A percentile compares a stretch with the other conserved stretches of the same genome.
Conservation (phyloP, 1,284 basidiomycete genomes). For the Anthracocystis walkeri region DNA sequence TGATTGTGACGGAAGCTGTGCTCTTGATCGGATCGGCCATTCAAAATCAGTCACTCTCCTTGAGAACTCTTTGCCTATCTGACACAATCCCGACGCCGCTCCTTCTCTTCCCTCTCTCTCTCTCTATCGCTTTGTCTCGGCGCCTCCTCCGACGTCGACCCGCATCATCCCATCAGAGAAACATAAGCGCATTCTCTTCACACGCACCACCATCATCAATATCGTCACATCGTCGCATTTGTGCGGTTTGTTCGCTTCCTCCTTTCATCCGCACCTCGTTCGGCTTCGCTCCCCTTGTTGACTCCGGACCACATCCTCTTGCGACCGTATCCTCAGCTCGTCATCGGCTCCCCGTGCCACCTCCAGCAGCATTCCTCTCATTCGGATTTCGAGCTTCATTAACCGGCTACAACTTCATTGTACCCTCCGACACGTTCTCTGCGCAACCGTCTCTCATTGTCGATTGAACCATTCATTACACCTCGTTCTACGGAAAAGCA, state of each 20-base stretch:
- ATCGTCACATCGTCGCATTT: background rate
- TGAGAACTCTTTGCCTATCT: background rate
- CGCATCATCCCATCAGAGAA: conserved; percentile 2
- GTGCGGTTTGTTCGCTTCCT: background rate
- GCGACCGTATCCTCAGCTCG: background rate
- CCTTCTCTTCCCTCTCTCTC: background rate
- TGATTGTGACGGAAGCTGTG: conserved; percentile 5
- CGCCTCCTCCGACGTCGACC: conserved; percentile 8
- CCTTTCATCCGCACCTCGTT: conserved; percentile 1
- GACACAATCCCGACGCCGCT: conserved; percentile 6
- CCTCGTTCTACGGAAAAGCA: conserved; percentile 11
- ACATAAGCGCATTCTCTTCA: background rate
- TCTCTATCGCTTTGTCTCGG: background rate
- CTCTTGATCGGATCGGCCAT: conserved; percentile 8
- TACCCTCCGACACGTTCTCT: background rate
- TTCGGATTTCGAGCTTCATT: background rate
- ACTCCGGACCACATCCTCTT: background rate
- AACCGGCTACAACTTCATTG: background rate
- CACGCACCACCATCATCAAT: background rate
- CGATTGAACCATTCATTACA: background rate
- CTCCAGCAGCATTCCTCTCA: background rate
- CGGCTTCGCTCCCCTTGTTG: background rate
- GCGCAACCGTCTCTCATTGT: background rate
- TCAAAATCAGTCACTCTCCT: background rate
- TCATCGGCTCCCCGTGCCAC: background rate